A percentile compares a stretch with the other conserved stretches of the same genome.
phyloP scores from a whole-genome alignment of 1,139 yeast species.

The Kurtzmaniella quercitrusa region DNA sequence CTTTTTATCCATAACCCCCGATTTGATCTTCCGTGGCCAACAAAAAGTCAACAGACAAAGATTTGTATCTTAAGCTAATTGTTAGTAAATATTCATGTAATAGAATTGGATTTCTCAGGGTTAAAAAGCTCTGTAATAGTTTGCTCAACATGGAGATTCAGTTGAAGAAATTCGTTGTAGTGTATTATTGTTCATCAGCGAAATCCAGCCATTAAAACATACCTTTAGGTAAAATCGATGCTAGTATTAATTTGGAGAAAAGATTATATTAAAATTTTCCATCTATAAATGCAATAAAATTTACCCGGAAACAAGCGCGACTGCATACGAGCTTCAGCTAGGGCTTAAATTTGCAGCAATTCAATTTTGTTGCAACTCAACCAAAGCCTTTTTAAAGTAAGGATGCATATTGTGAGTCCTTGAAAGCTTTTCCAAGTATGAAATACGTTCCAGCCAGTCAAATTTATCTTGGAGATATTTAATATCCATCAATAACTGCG shows the following conservation, averaged over 20 bases:
- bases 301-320: slow-evolving; percentile 5
- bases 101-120: slow-evolving; percentile 39
- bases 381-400: background rate
- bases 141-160: slow-evolving; percentile 55
- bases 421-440: background rate
- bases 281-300: background rate
- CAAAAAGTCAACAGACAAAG: background rate
- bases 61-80: no score
- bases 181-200: slow-evolving; percentile 36
- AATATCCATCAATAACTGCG: slow-evolving; percentile 7
- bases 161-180: slow-evolving; percentile 65
- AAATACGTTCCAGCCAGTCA: background rate
- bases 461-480: background rate
- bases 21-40: background rate
- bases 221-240: background rate
- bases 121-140: slow-evolving; percentile 66
- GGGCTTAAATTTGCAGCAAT: slow-evolving; percentile 5
- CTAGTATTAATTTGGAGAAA: background rate
- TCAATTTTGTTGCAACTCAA: background rate
- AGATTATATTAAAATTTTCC: background rate
- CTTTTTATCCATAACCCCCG: background rate
- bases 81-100: slow-evolving; percentile 4
- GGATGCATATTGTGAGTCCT: slow-evolving; percentile 1
- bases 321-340: background rate
- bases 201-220: slow-evolving; percentile 8